Evolutionary conservation across 179 eudicot genomes (phyloP).

Genomic region (Silene noctiflora): DNA sequence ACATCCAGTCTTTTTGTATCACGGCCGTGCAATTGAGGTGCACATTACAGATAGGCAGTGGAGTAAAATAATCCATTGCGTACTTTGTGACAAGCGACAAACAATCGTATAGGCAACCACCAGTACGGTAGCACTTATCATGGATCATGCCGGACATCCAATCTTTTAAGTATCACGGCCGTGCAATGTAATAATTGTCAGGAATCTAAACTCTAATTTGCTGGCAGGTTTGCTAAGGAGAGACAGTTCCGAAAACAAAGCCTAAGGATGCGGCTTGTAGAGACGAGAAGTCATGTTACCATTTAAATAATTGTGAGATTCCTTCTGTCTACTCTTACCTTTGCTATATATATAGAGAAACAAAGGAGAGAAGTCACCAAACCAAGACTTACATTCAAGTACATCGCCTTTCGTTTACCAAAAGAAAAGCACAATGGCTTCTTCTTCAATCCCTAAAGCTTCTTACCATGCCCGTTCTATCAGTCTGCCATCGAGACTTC

Average conservation of each 20-base stretch:
- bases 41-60: conserved; percentile 7
- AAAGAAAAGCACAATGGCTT: neutral
- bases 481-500: conserved; percentile 38
- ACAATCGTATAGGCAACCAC: neutral
- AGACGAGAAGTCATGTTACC: too few species aligned
- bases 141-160: neutral
- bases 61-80: neutral
- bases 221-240: neutral
- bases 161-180: neutral
- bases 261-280: conserved; percentile 14
- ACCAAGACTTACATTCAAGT: conserved; percentile 17
- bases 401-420: neutral
- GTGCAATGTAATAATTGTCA: conserved; percentile 6
- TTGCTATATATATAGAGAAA: conserved; percentile 18
- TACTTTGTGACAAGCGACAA: conserved; percentile 1
- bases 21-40: neutral
- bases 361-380: conserved; percentile 12
- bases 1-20: neutral
- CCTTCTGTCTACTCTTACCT: conserved; percentile 24
- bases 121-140: neutral
- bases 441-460: too few species aligned
- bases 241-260: conserved; percentile 13
- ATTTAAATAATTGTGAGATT: conserved; percentile 22
- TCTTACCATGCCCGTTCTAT: conserved; percentile 36
- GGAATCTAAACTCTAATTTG: neutral